Evolutionary conservation across 768 basidiomycete species (phyloP), one percentile per base, ranked within the genome.

Genomic region (Pseudohyphozyma bogoriensis): DNA sequence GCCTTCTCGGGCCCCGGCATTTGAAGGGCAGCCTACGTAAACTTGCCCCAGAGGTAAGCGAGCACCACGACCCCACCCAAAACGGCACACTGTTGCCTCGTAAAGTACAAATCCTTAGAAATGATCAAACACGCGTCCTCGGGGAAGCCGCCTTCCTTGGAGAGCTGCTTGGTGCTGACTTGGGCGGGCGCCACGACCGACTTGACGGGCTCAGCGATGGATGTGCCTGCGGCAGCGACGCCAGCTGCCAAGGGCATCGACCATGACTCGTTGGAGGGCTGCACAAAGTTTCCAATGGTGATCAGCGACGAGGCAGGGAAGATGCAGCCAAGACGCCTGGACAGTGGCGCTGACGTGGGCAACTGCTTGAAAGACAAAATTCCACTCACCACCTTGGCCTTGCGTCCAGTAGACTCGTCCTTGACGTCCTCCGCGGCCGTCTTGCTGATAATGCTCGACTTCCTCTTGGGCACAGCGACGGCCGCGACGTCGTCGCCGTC

Each of bases 61-160:
- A 16, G 40, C 22, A n/a, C n/a, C 2, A 58, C 56, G 32, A 63
- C 31, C 11, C 28, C 57, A 8, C 54, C 13, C 46, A 63, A 58
- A 49, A 63, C 24, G 33, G 55, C 37, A 13, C 53, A 52, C 42
- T 63, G 62, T 28, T 44, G 53, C 32, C 55, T 47, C 3, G 62
- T 63, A 16, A 68, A 68, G 54, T 68, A 68, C 39, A 68, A 59
- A 20, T 60, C 58, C 51, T 58, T 45, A 22, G 58, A 59, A 26
- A 68, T 36, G 51, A 68, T 68, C 24, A 68, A 46, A 55, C 62
- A 63, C 15, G 67, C 67, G 52, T 68, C 58, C 29, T 63, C 62
- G 29, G 62, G 62, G 13, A 58, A 24, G 8, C n/a, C 56, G 40
- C 18, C 26, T 37, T n/a, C 52, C 51, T n/a, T n/a, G n/a, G n/a